These are phyloP conservation scores for Dictyostelium purpureum DNA, from an alignment of 78 protist species.

Conservation along the genomic window DNA sequence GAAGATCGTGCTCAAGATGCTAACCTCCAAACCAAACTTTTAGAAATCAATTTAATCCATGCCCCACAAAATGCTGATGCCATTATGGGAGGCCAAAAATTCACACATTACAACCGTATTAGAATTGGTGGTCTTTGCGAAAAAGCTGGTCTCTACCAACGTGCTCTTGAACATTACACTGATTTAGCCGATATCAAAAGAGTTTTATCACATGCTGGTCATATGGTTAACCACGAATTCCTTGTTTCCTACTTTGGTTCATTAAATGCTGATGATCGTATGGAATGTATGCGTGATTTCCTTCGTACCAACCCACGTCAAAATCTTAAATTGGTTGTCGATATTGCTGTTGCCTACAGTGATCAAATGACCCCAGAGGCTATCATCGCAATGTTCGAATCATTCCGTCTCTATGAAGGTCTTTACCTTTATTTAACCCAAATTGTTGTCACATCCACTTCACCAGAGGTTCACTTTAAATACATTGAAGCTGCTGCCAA, in stretches of 20 bases:
- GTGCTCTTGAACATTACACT: slow-evolving; percentile 98
- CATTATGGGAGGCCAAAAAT: slow-evolving; percentile 92
- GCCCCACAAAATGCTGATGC: slow-evolving; percentile 98
- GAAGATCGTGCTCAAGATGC: slow-evolving; percentile 91
- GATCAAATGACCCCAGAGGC: slow-evolving; percentile 88
- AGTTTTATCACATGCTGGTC: slow-evolving; percentile 84
- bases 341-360: slow-evolving; percentile 95
- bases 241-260: slow-evolving; percentile 94
- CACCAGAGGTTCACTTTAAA: slow-evolving; percentile 97
- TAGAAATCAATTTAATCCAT: slow-evolving; percentile 95
- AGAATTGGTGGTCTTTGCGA: slow-evolving; percentile 98
- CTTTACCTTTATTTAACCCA: slow-evolving; percentile 86
- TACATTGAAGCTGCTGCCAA: slow-evolving; percentile 98
- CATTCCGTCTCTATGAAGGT: slow-evolving; percentile 92
- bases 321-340: slow-evolving; percentile 95
- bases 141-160: slow-evolving; percentile 94
- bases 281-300: slow-evolving; percentile 94
- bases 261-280: slow-evolving; percentile 87
- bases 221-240: slow-evolving; percentile 82
- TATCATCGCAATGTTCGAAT: slow-evolving; percentile 95
- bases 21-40: slow-evolving; percentile 96
- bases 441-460: slow-evolving; percentile 85
- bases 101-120: slow-evolving; percentile 95
- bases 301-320: slow-evolving; percentile 89
- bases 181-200: slow-evolving; percentile 96